A percentile compares a stretch with the other conserved stretches of the same genome.
These are phyloP conservation scores for Talaromyces sp. DNA, from an alignment of 2,329 filamentous ascomycete species.

Conservation along the genomic window DNA sequence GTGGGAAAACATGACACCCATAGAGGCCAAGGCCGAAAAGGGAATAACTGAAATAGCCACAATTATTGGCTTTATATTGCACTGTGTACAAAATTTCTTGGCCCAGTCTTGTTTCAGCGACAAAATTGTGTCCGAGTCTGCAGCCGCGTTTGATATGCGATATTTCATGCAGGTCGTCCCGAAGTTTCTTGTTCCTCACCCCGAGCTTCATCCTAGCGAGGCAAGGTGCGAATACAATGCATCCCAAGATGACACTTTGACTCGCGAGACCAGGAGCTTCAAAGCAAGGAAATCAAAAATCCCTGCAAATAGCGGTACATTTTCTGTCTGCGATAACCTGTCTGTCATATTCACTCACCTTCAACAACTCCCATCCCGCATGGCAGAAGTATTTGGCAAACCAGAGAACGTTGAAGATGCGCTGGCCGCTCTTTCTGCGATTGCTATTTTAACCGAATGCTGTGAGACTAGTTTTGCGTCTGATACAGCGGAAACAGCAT, in stretches of 20 bases:
- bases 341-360: background rate
- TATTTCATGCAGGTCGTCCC: background rate
- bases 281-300: background rate
- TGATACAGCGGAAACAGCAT: background rate
- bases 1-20: background rate
- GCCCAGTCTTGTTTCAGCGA: background rate
- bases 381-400: slow-evolving; percentile 6
- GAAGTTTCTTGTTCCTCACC: background rate
- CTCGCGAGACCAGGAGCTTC: background rate
- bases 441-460: slow-evolving; percentile 1
- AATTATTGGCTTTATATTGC: slow-evolving; percentile 1
- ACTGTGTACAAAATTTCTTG: background rate
- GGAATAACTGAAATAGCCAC: background rate
- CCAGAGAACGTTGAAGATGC: background rate
- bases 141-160: background rate
- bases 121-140: background rate
- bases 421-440: slow-evolving; percentile 1
- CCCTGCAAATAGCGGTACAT: background rate
- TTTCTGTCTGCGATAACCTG: background rate
- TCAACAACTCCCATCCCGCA: background rate
- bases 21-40: too few species aligned
- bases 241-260: background rate
- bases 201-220: background rate
- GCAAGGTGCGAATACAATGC: background rate
- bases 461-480: background rate